These are phyloP conservation scores for Saccharomyces mikatae DNA, from an alignment of 805 yeast species.

Conservation along the genomic window DNA sequence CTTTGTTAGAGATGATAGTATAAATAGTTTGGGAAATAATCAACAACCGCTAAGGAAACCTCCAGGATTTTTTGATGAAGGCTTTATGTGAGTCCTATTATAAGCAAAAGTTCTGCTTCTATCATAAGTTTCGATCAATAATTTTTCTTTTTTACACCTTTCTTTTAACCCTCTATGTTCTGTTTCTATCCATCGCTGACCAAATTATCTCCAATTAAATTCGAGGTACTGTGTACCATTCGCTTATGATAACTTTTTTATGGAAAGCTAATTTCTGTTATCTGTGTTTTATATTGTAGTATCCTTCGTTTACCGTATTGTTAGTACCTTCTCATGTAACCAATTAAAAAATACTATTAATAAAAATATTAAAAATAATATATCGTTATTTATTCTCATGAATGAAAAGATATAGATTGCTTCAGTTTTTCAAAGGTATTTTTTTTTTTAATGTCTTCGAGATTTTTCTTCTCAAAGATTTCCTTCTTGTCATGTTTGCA, in stretches of 20 bases:
- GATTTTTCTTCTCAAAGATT: not conserved
- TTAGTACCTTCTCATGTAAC: not conserved
- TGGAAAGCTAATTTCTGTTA: not conserved
- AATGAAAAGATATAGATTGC: not conserved
- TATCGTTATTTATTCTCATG: not conserved
- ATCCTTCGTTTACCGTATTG: not conserved
- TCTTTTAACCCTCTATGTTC: not conserved
- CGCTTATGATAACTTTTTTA: not conserved
- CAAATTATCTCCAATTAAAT: not conserved
- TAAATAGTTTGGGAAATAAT: conserved; percentile 11
- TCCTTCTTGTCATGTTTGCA: not conserved
- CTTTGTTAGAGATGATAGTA: conserved; percentile 14
- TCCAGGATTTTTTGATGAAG: not conserved
- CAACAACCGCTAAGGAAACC: not conserved
- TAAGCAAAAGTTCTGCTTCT: not conserved
- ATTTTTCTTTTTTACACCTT: not conserved
- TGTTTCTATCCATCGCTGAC: not conserved
- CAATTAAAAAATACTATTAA: not conserved
- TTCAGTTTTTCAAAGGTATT: not conserved
- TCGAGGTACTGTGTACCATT: not conserved
- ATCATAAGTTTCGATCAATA: not conserved
- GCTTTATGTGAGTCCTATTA: not conserved
- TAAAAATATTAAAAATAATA: not conserved
- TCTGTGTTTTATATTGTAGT: not conserved
- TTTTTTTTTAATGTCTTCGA: not conserved